phyloP scores from a whole-genome alignment of 768 basidiomycete genomes.

The Suillus subluteus region DNA sequence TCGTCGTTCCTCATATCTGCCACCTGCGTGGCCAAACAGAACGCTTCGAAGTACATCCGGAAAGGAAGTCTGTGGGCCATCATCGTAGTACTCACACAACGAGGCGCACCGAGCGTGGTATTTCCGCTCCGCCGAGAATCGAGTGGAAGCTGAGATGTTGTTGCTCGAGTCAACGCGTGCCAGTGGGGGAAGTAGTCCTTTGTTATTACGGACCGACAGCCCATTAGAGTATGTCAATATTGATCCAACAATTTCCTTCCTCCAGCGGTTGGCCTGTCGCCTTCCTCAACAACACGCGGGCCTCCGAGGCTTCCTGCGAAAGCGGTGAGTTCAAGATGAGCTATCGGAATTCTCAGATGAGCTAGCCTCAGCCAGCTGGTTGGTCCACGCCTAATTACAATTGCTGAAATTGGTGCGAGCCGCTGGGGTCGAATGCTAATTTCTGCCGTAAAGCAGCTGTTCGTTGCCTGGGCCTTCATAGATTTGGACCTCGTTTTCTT shows the following conservation, averaged over 20 bases:
- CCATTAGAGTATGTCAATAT: constrained; percentile 28
- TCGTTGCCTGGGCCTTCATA: constrained; percentile 22
- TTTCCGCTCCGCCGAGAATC: constrained; percentile 31
- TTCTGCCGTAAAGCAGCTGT: constrained; percentile 18
- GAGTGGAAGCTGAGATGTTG: constrained; percentile 6
- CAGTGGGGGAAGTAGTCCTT: constrained; percentile 12
- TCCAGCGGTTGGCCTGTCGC: constrained; percentile 2
- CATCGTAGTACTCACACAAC: constrained; percentile 18
- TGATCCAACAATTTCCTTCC: constrained; percentile 20
- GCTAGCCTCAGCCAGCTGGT: constrained; percentile 9
- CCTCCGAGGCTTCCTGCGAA: constrained; percentile 20
- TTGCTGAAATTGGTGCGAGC: constrained; percentile 10
- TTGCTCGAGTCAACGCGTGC: constrained; percentile 10
- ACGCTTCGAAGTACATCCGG: constrained; percentile 14
- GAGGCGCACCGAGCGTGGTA: constrained; percentile 26
- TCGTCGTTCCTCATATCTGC: constrained; percentile 26
- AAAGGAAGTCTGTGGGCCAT: constrained; percentile 28
- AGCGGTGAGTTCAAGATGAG: constrained; percentile 20
- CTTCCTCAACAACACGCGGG: constrained; percentile 19
- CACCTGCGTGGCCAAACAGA: constrained; percentile 13
- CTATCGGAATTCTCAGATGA: constrained; percentile 15
- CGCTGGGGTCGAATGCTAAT: constrained; percentile 34
- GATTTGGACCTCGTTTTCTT: constrained; percentile 21
- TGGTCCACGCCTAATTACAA: constrained; percentile 1
- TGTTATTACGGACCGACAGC: constrained; percentile 9